A percentile compares a stretch with the other conserved stretches of the same genome.
Evolutionary conservation across 2,329 filamentous ascomycete genomes (phyloP).

Genomic region (Dactylella cylindrospora): DNA sequence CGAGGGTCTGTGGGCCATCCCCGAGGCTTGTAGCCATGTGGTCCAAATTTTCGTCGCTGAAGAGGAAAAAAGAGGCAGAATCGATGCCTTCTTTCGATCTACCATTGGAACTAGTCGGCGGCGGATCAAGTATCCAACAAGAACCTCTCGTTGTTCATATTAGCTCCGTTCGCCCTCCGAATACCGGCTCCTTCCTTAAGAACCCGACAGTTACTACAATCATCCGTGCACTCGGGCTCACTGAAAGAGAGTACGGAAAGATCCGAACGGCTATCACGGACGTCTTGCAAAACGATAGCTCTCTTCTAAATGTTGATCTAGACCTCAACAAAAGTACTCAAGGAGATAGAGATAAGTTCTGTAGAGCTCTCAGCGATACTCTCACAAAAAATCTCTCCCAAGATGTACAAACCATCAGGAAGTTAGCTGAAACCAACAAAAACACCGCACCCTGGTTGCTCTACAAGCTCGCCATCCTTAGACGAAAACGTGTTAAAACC

Average conservation of each 20-base stretch:
- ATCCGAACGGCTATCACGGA: constrained; percentile 7
- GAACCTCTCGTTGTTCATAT: neutral
- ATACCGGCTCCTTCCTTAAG: constrained; percentile 1
- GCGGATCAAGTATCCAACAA: too few species aligned
- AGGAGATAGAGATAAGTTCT: constrained; percentile 10
- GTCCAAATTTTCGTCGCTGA: too few species aligned
- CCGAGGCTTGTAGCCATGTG: too few species aligned
- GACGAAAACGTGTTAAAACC: constrained; percentile 20
- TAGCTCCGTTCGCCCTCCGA: constrained; percentile 2
- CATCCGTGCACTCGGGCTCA: constrained; percentile 6
- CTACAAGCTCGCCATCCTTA: constrained; percentile 22
- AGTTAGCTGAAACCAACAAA: constrained; percentile 7
- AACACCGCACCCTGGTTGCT: constrained; percentile 22
- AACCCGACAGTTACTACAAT: constrained; percentile 17
- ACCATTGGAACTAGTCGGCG: too few species aligned
- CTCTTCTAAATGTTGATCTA: constrained; percentile 13
- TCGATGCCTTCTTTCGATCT: too few species aligned
- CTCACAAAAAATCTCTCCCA: neutral
- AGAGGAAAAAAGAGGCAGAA: too few species aligned
- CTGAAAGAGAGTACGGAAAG: constrained; percentile 13
- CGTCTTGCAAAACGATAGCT: neutral
- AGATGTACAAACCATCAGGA: neutral
- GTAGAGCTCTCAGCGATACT: constrained; percentile 2
- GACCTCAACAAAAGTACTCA: constrained; percentile 18
- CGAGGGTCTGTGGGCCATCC: too few species aligned